Evolutionary conservation across 257 asterid species (phyloP), one percentile per base, ranked within the genome.

Genomic region (Ocimum tenuiflorum): DNA sequence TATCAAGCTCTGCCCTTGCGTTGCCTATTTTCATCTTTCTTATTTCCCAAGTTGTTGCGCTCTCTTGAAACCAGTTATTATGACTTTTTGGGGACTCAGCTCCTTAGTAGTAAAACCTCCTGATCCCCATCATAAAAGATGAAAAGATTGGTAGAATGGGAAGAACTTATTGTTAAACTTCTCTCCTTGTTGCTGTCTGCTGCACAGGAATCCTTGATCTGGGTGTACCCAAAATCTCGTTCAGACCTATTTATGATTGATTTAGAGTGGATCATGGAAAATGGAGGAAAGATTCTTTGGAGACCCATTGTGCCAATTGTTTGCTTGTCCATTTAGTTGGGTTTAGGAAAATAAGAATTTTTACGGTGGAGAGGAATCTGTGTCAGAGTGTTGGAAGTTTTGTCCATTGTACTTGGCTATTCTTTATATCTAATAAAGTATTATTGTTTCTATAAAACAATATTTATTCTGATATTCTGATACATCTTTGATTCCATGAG

Each of bases 401-500:
- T 55, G 60, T 41, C 36, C 8, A 38, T 20, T 22, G 7, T 60
- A 12, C 13, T 20, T 58, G 11, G 11, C 50, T 60, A 7, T 20
- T 20, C 48, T 59, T 19, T 19, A 19, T n/a, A 11, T 39, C 49
- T 38, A 59, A 36, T 36, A 57, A 39, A 14, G 5, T 8, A 7
- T 20, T 9, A 35, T 59, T 38, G 8, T 19, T 53, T 41, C 14
- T 35, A 43, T n/a, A 22, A 20, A 12, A 43, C 5, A 45, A 3
- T 61, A 36, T 33, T 59, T 52, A 29, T 66, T 57, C 48, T 50
- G 3, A 33, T 19, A 9, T 36, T 46, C 31, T 71, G 42, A 57
- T 67, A 70, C 47, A 20, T 48, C 53, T 35, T 49, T 62, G 57
- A n/a, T 56, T 68, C 56, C 59, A 63, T 49, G 58, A 49, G 50